These are phyloP conservation scores for Trametes gibbosa DNA, from an alignment of 768 basidiomycete genomes.

Conservation along the genomic window DNA sequence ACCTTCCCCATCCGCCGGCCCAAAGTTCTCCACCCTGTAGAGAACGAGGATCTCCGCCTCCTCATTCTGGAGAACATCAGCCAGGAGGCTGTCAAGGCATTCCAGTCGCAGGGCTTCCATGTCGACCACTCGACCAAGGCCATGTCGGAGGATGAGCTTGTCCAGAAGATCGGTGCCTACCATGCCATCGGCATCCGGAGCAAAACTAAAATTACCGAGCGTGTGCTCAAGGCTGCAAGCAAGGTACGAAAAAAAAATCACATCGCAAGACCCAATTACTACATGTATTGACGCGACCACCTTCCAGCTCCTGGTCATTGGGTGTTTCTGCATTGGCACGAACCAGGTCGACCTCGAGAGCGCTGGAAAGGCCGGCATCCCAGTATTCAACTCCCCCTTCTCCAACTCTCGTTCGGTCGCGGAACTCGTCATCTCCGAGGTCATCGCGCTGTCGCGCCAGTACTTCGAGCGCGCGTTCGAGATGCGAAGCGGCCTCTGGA, in stretches of 20 bases:
- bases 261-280: not conserved
- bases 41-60: constrained; percentile 77
- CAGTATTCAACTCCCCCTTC: constrained; percentile 99
- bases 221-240: constrained; percentile 81
- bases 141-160: constrained; percentile 90
- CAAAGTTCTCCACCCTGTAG: constrained; percentile 76
- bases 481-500: constrained; percentile 90
- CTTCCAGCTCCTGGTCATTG: constrained; percentile 84
- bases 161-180: constrained; percentile 77
- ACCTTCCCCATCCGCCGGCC: constrained; percentile 47
- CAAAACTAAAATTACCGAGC: constrained; percentile 94
- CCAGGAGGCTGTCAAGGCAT: constrained; percentile 77
- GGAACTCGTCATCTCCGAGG: constrained; percentile 93
- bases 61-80: constrained; percentile 96
- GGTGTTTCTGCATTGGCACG: constrained; percentile 99
- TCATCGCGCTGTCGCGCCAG: constrained; percentile 92
- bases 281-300: not conserved
- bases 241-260: constrained; percentile 54
- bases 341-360: constrained; percentile 93
- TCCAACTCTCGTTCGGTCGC: constrained; percentile 99
- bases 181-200: constrained; percentile 96
- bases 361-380: constrained; percentile 85
- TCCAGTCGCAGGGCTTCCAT: constrained; percentile 81
- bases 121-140: constrained; percentile 88
- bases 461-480: constrained; percentile 86